Base-by-base conservation (phyloP, 805 yeast species). In the Metschnikowia similis region DNA sequence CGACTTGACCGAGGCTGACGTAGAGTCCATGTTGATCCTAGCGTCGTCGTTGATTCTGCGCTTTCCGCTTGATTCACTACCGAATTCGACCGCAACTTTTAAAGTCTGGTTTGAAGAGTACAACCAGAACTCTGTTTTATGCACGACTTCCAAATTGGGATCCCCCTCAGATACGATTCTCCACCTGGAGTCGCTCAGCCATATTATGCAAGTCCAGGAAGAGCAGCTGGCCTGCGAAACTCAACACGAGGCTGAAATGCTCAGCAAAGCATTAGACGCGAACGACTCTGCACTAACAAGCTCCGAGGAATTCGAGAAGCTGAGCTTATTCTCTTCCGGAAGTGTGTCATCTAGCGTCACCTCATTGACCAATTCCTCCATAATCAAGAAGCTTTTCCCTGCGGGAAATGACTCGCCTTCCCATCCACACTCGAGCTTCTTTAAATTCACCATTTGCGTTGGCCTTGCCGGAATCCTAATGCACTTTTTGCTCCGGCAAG, bases 401-500 rank as follows among this genome's bases (percentile, higher is more conserved):
- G 27, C 46, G 11, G 46, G 39, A 43, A 35, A 35, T 30, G 39
- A 43, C 26, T 35, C 35, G 27, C 31, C 38, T 13, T 27, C 38
- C 2, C 11, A 30, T 17, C 46, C 46, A 11, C 35, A 62, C 13
- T 53, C 66, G 8, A 69, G 61, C 35, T 48, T 72, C 16, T 67
- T 67, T 53, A 66, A 62, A 47, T 46, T 71, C 28, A 70, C 75
- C 40, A 54, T 71, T 47, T 66, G 75, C 1, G 64, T 72, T 29
- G 77, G 77, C 0, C 60, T 72, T 40, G 58, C 72, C 34, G 76
- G 77, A 1, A 60, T 72, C 42, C 31, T 72, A 45, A 42, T 71
- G 16, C 77, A 73, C 53, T 65, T 65, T 37, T 48, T 73, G 21
- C 38, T 70, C n/a, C 63, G 65, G 48, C 59, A 61, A 37, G 28